phyloP scores from a whole-genome alignment of 2,329 filamentous ascomycete species.

The Apiospora hydei region DNA sequence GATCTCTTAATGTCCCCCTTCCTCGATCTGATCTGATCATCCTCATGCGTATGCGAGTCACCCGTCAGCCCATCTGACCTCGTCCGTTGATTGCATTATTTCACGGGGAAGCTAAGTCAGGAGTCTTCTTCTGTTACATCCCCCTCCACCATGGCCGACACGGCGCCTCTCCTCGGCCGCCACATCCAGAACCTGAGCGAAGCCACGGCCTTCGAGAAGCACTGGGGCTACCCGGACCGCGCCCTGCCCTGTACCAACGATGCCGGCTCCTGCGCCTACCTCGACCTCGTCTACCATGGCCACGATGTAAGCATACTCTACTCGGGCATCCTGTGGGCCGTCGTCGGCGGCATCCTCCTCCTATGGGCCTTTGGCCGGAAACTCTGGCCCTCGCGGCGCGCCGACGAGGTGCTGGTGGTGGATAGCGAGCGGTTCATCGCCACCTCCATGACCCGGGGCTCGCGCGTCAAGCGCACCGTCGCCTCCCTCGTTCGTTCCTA shows the following conservation, averaged over 20 bases:
- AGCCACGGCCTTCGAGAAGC: conserved; percentile 47
- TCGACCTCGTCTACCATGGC: conserved; percentile 57
- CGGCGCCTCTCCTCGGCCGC: conserved; percentile 37
- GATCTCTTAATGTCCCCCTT: neutral
- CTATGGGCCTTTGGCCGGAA: conserved; percentile 49
- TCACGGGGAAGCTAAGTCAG: neutral
- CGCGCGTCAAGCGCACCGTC: conserved; percentile 46
- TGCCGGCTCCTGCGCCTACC: conserved; percentile 63
- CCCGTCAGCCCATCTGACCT: conserved; percentile 4
- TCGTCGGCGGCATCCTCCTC: conserved; percentile 52
- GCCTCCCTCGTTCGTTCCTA: conserved; percentile 53
- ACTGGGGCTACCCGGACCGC: conserved; percentile 65
- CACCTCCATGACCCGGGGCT: conserved; percentile 28
- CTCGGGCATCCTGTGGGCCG: conserved; percentile 57
- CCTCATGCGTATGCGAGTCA: conserved; percentile 4
- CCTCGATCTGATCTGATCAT: conserved; percentile 13
- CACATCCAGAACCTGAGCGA: conserved; percentile 56
- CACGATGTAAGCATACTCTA: conserved; percentile 61
- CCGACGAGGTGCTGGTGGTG: conserved; percentile 34
- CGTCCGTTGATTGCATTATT: neutral
- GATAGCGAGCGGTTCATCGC: conserved; percentile 31
- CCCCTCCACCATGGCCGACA: conserved; percentile 28
- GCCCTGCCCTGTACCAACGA: conserved; percentile 65
- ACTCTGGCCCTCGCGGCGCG: conserved; percentile 35
- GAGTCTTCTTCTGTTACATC: neutral